phyloP scores from a whole-genome alignment of 306 rosid genomes.

The Glycine soja region DNA sequence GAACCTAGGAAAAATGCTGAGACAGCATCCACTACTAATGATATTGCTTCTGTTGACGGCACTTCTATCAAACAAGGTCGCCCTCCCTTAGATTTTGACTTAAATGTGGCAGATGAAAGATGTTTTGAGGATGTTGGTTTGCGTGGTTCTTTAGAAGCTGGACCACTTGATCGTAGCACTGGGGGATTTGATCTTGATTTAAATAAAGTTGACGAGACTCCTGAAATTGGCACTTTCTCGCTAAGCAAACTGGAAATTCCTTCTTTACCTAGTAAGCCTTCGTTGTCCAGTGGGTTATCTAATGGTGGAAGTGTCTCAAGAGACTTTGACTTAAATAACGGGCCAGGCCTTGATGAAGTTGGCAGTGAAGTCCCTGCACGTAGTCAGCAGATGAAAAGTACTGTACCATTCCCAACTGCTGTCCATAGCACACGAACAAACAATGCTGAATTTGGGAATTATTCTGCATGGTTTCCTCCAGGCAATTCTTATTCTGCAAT shows the following conservation, averaged over 20 bases:
- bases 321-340: conserved; percentile 93
- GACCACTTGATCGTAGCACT: conserved; percentile 61
- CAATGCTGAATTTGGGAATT: conserved; percentile 70
- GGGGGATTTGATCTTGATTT: conserved; percentile 93
- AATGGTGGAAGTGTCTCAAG: conserved; percentile 72
- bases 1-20: conserved; percentile 84
- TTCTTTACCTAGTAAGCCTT: conserved; percentile 59
- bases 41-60: conserved; percentile 53
- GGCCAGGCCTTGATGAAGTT: conserved; percentile 86
- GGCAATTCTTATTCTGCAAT: conserved; percentile 77
- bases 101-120: conserved; percentile 79
- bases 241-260: conserved; percentile 65
- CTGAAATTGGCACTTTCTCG: conserved; percentile 62
- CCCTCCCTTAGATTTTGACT: conserved; percentile 82
- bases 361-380: conserved; percentile 61
- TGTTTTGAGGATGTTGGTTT: conserved; percentile 70
- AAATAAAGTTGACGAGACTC: conserved; percentile 76
- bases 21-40: conserved; percentile 48
- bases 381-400: conserved; percentile 65
- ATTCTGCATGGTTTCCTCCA: conserved; percentile 84
- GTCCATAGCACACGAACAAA: conserved; percentile 67
- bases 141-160: conserved; percentile 55
- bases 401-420: conserved; percentile 55
- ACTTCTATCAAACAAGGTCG: conserved; percentile 64
- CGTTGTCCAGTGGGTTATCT: conserved; percentile 68